A percentile compares a stretch with the other conserved stretches of the same genome.
Evolutionary conservation across 1,284 basidiomycete species (phyloP).

Genomic region (Boletus semigastroideus): DNA sequence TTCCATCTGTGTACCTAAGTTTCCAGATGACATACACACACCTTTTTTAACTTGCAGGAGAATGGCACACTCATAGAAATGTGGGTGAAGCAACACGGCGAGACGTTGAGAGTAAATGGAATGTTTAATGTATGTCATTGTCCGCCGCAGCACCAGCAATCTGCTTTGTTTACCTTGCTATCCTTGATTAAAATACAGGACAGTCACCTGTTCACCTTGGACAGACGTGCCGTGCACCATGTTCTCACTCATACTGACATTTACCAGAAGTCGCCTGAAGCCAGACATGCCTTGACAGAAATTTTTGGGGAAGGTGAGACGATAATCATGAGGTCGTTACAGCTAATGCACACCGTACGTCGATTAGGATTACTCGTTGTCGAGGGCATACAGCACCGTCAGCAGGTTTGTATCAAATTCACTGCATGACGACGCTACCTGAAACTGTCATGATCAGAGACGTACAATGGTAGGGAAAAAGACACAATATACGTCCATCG

Average conservation of each 20-base stretch:
- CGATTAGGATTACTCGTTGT: conserved; percentile 17
- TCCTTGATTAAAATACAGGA: conserved; percentile 9
- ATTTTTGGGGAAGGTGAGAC: conserved; percentile 32
- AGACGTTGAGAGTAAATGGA: conserved; percentile 45
- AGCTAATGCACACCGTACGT: background rate
- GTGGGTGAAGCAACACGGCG: conserved; percentile 57
- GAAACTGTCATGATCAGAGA: conserved; percentile 14
- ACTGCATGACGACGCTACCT: background rate
- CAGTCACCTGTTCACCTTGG: conserved; percentile 31
- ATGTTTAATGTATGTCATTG: conserved; percentile 16
- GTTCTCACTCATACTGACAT: conserved; percentile 36
- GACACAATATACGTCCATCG: background rate
- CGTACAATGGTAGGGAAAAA: conserved; percentile 17
- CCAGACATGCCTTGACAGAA: conserved; percentile 19
- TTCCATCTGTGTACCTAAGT: background rate
- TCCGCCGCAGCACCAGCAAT: background rate
- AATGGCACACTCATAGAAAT: background rate
- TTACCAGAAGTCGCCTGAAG: conserved; percentile 35
- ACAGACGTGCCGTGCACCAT: conserved; percentile 37
- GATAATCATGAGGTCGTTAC: background rate
- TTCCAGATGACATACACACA: background rate
- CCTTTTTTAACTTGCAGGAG: conserved; percentile 1
- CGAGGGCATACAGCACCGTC: conserved; percentile 25
- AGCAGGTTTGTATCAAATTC: conserved; percentile 20
- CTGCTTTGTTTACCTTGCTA: background rate